These are phyloP conservation scores for Craspedostauros australis DNA, from an alignment of 108 stramenopile species.

Conservation along the genomic window DNA sequence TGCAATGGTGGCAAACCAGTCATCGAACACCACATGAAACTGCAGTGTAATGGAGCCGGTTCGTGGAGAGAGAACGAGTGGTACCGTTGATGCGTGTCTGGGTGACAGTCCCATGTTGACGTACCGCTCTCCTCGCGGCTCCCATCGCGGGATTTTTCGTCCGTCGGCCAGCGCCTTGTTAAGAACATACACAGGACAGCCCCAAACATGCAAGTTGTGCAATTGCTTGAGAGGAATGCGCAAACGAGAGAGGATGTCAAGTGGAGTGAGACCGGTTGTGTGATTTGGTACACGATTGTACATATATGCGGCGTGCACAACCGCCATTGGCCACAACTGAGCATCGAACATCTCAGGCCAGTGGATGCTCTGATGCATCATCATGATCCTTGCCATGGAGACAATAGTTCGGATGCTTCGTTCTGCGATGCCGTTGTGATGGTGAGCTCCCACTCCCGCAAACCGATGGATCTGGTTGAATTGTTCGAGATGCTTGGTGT, in stretches of 20 bases:
- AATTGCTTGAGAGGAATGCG: too few relatives aligned
- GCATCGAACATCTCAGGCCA: conserved; percentile 27
- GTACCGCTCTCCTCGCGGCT: conserved; percentile 7
- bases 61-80: conserved; percentile 18
- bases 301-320: too few relatives aligned
- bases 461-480: conserved; percentile 8
- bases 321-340: conserved; percentile 46
- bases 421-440: conserved; percentile 36
- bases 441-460: conserved; percentile 32
- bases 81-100: conserved; percentile 20
- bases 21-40: conserved; percentile 45
- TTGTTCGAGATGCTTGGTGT: conserved; percentile 1
- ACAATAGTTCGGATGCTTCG: conserved; percentile 25
- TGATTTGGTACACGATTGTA: too few relatives aligned
- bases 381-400: conserved; percentile 23
- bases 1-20: conserved; percentile 29
- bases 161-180: conserved; percentile 11
- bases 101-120: conserved; percentile 14
- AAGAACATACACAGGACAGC: conserved; percentile 24
- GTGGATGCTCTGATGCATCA: conserved; percentile 30
- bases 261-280: conserved; percentile 23
- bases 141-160: conserved; percentile 20
- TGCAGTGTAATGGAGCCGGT: conserved; percentile 36
- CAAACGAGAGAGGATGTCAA: too few relatives aligned
- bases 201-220: too few relatives aligned